Percentiles rank a stretch among this genome's conserved stretches.
Evolutionary conservation across 371 early-diverging fungal species (phyloP).

Genomic region (Coemansia sp.): DNA sequence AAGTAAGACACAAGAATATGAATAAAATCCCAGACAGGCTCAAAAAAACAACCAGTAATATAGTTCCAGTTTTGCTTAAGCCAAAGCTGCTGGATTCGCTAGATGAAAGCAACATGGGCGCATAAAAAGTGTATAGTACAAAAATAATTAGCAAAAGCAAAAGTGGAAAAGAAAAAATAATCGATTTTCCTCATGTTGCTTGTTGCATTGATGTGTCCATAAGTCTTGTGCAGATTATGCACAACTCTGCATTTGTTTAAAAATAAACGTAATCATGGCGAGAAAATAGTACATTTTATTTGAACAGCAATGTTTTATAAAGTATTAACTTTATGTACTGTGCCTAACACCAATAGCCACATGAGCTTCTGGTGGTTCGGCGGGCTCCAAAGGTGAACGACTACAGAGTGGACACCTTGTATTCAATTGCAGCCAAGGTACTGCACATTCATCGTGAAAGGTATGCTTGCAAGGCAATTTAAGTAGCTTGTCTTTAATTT

Average conservation of each 20-base stretch:
- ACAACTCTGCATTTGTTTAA: neutral
- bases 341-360: neutral
- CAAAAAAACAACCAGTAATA: neutral
- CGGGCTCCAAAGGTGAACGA: neutral
- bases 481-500: constrained; percentile 54
- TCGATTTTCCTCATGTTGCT: neutral
- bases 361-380: neutral
- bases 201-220: neutral
- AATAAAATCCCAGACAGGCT: too few species aligned
- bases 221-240: neutral
- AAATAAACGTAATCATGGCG: neutral
- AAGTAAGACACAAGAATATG: too few species aligned
- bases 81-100: neutral
- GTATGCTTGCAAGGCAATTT: constrained; percentile 62
- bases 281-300: too few species aligned
- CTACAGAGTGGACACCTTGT: constrained; percentile 60
- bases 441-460: constrained; percentile 65
- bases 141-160: neutral
- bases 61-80: neutral
- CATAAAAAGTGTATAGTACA: neutral
- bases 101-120: neutral
- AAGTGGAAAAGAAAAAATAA: neutral
- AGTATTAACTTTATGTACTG: neutral
- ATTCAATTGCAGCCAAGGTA: constrained; percentile 58
- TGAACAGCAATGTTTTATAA: too few species aligned